These are phyloP conservation scores for Ustilago sp. DNA, from an alignment of 1,284 basidiomycete species.

Conservation along the genomic window DNA sequence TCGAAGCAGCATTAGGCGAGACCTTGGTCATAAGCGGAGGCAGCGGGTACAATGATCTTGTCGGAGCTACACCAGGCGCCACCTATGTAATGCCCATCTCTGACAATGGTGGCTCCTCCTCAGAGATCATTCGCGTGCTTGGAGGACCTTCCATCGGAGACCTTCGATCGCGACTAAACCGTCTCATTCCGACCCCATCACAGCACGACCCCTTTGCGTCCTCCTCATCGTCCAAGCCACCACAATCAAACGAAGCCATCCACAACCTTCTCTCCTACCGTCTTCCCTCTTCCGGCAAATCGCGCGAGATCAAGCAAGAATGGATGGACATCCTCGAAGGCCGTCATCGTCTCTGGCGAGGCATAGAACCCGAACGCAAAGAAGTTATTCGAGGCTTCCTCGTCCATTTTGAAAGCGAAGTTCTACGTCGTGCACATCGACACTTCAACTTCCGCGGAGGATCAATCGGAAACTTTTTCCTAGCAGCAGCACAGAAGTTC, in stretches of 20 bases:
- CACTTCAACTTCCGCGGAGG: slow-evolving; percentile 67
- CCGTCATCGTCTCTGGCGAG: slow-evolving; percentile 82
- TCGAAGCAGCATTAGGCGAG: slow-evolving; percentile 34
- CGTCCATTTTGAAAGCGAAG: slow-evolving; percentile 88
- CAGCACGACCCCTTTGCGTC: slow-evolving; percentile 70
- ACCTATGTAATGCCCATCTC: slow-evolving; percentile 74
- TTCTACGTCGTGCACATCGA: slow-evolving; percentile 79
- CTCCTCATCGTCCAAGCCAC: slow-evolving; percentile 65
- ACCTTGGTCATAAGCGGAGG: slow-evolving; percentile 72
- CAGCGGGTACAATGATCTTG: slow-evolving; percentile 73
- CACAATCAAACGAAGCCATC: slow-evolving; percentile 73
- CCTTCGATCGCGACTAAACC: slow-evolving; percentile 81
- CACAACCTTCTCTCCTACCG: slow-evolving; percentile 83
- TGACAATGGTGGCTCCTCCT: slow-evolving; percentile 75
- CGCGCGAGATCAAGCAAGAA: slow-evolving; percentile 83
- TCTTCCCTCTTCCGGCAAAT: slow-evolving; percentile 77
- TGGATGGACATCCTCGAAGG: slow-evolving; percentile 96
- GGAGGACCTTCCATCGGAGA: slow-evolving; percentile 67
- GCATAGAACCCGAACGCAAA: slow-evolving; percentile 90
- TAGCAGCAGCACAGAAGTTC: slow-evolving; percentile 63
- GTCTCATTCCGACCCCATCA: slow-evolving; percentile 78
- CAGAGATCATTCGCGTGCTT: slow-evolving; percentile 61
- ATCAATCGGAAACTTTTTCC: slow-evolving; percentile 65
- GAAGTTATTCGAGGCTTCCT: slow-evolving; percentile 80
- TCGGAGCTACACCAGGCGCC: slow-evolving; percentile 72